phyloP scores from a whole-genome alignment of 2,329 filamentous ascomycete species.

The Decorospora gaudefroyi region DNA sequence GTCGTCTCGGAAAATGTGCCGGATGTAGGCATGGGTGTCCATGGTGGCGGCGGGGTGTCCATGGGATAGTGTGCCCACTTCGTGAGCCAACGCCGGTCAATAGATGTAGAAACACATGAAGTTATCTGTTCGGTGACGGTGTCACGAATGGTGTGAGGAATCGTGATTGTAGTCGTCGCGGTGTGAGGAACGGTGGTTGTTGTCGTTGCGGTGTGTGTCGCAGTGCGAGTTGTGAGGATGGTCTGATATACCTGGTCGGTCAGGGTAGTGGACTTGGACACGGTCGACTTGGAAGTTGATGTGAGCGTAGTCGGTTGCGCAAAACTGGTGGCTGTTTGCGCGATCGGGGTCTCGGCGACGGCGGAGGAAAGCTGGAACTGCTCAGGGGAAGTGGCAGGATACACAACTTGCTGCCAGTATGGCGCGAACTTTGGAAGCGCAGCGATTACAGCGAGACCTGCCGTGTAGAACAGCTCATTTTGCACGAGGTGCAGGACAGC shows the following conservation, averaged over 20 bases:
- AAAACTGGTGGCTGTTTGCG: slow-evolving; percentile 1
- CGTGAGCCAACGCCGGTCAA: slow-evolving; percentile 1
- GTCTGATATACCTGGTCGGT: slow-evolving; percentile 2
- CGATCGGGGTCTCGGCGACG: neutral
- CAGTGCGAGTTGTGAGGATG: no score
- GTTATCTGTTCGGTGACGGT: slow-evolving; percentile 4
- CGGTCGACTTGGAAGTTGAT: no score
- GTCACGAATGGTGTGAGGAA: neutral
- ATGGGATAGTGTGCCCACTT: slow-evolving; percentile 5
- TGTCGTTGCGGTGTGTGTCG: neutral
- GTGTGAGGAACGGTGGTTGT: no score
- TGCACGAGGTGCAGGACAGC: neutral
- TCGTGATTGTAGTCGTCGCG: neutral
- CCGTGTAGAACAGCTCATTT: neutral
- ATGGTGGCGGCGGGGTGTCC: no score
- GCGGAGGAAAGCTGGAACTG: neutral
- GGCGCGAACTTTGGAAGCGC: neutral
- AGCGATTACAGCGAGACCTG: neutral
- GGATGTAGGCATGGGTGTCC: no score
- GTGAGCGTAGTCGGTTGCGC: slow-evolving; percentile 1
- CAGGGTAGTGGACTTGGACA: no score
- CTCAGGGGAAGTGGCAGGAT: neutral
- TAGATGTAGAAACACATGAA: neutral
- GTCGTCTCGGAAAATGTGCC: no score
- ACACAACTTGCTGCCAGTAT: neutral